Conservation (phyloP, 2,329 filamentous ascomycete species). For the Plenodomus biglobosus region DNA sequence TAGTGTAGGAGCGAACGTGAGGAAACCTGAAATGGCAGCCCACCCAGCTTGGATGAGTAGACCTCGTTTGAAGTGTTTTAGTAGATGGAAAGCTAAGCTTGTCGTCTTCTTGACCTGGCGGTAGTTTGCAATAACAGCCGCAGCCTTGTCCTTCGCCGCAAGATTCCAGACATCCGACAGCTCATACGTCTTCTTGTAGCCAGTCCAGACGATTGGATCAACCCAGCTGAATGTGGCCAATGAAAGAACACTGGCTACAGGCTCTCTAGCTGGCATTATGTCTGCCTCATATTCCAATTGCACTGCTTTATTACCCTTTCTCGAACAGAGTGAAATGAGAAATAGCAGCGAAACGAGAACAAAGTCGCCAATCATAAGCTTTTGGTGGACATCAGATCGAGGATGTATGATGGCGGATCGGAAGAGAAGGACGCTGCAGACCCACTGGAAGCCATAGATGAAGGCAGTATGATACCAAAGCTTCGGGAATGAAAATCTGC, state of each 20-base stretch:
- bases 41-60: slow-evolving; percentile 77
- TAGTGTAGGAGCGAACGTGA: slow-evolving; percentile 89
- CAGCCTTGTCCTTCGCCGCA: slow-evolving; percentile 83
- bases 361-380: slow-evolving; percentile 73
- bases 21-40: slow-evolving; percentile 75
- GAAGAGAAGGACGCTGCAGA: slow-evolving; percentile 74
- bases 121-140: slow-evolving; percentile 76
- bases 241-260: slow-evolving; percentile 84
- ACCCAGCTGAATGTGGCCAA: slow-evolving; percentile 88
- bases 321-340: slow-evolving; percentile 73
- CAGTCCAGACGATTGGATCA: slow-evolving; percentile 83
- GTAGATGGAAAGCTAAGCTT: slow-evolving; percentile 74
- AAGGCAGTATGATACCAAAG: slow-evolving; percentile 92
- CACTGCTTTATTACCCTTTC: slow-evolving; percentile 90
- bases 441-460: slow-evolving; percentile 82
- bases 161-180: slow-evolving; percentile 91
- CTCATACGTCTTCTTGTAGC: slow-evolving; percentile 82
- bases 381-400: slow-evolving; percentile 61
- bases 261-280: slow-evolving; percentile 83
- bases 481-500: slow-evolving; percentile 67
- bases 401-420: slow-evolving; percentile 83
- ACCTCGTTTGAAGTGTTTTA: slow-evolving; percentile 78
- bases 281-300: slow-evolving; percentile 85
- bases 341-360: slow-evolving; percentile 72
- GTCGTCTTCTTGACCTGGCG: slow-evolving; percentile 82